Base-by-base conservation (phyloP, 768 basidiomycete genomes). In the Amanita molliuscula region DNA sequence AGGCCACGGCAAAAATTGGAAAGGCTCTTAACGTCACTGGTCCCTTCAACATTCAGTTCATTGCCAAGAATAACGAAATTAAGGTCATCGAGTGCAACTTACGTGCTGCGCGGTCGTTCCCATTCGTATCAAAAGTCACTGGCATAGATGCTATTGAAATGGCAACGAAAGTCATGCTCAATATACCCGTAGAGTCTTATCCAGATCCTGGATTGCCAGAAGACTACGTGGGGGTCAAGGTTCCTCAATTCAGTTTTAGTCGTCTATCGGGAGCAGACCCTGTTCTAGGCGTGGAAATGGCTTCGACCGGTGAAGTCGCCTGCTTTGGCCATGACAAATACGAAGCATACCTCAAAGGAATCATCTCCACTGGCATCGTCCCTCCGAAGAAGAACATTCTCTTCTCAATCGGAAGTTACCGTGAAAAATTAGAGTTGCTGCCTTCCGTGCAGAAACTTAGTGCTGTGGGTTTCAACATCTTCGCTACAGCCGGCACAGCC, bases 1-100 rank as follows among this genome's bases (percentile, higher is more conserved):
- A 93, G 61, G 96, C 96, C 6, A 98, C 95, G 1, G 84, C 82
- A 36, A 99, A 98, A 75, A 98, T 99, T 54, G 96, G 92, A 26
- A 88, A 93, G 52, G 95, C 96, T 11, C 79, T 99, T 51, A 96
- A 98, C 62, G 94, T 98, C 41, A 97, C 95, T 4, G 96, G 95
- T 5, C 95, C 95, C 1, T 98, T 87, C 81, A 99, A 99, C 64
- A 99, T 99, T 62, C 95, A 99, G 72, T 97, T 99, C 70, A 97
- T 99, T 59, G 95, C 95, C 45, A 99, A 99, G 79, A 88, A 99
- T 71, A 98, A 97, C 71, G 95, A 97, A 67, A 98, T 99, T 76
- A 99, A 99, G 76, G 95, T 99, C 59, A 99, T 99, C 65, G 95
- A 99, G 66, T 98, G 95, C 69, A 99, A 99, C 69, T 73, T 99